Conservation (phyloP, 2,329 filamentous ascomycete genomes). For the Hypoxylon sp. region DNA sequence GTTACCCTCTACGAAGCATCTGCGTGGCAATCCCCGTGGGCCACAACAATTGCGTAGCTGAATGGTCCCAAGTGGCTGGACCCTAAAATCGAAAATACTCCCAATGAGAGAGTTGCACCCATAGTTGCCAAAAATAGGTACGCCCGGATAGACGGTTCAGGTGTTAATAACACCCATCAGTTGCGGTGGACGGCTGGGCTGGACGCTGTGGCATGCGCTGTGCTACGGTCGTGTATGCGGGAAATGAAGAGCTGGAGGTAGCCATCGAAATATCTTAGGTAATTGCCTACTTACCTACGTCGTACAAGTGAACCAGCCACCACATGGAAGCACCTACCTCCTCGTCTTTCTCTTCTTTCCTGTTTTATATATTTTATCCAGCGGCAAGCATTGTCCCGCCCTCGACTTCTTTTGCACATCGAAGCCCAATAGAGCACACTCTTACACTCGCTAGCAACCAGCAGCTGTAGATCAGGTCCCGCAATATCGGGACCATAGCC, state of each 20-base stretch:
- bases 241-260: constrained; percentile 3
- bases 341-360: constrained; percentile 4
- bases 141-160: constrained; percentile 14
- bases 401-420: constrained; percentile 2
- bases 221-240: constrained; percentile 22
- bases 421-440: constrained; percentile 2
- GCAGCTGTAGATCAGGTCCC: constrained; percentile 16
- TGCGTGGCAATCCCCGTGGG: constrained; percentile 16
- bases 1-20: background rate
- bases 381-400: background rate
- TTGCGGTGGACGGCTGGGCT: background rate
- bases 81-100: constrained; percentile 18
- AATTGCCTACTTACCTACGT: constrained; percentile 20
- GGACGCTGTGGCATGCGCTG: constrained; percentile 14
- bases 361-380: background rate
- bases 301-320: constrained; percentile 18
- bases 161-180: constrained; percentile 7
- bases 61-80: constrained; percentile 23
- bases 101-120: constrained; percentile 23
- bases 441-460: constrained; percentile 5
- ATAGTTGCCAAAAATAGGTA: constrained; percentile 29
- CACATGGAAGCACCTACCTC: constrained; percentile 9
- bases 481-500: constrained; percentile 12
- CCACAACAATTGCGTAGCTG: constrained; percentile 20
- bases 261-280: background rate